These are phyloP conservation scores for Dianthus caryophyllus DNA, from an alignment of 148 eudicot genomes.

Conservation along the genomic window DNA sequence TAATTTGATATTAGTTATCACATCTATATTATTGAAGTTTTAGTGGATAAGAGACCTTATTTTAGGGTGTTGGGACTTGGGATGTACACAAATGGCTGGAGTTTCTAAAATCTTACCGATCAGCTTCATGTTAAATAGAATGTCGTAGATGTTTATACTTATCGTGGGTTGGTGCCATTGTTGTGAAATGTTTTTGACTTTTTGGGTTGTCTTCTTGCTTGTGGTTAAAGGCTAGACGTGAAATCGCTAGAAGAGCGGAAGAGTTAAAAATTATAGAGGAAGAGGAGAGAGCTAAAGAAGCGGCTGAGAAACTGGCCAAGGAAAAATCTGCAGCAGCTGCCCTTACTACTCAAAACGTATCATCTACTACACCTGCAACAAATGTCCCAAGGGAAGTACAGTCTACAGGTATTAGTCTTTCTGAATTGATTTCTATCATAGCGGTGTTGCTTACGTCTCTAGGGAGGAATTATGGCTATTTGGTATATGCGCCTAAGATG, in stretches of 20 bases:
- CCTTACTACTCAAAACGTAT: conserved; percentile 26
- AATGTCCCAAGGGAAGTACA: conserved; percentile 29
- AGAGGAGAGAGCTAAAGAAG: conserved; percentile 76
- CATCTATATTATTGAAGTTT: neutral
- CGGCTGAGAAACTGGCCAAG: conserved; percentile 43
- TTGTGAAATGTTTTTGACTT: neutral
- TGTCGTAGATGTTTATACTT: conserved; percentile 4
- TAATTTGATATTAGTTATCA: neutral
- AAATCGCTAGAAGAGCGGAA: conserved; percentile 56
- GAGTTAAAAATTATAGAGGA: conserved; percentile 56
- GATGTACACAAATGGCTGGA: neutral
- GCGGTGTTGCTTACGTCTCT: neutral
- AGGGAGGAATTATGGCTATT: neutral
- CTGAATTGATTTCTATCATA: neutral
- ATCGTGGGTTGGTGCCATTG: neutral
- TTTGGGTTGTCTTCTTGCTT: neutral
- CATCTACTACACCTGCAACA: conserved; percentile 25
- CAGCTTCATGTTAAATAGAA: neutral
- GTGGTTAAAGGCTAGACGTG: conserved; percentile 53
- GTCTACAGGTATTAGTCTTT: conserved; percentile 36
- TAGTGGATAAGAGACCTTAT: neutral
- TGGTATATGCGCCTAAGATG: too few species aligned
- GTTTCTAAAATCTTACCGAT: neutral
- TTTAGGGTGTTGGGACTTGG: too few species aligned
- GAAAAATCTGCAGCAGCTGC: conserved; percentile 36